Base-by-base conservation (phyloP, 2,329 filamentous ascomycete genomes). In the Aschersonia sp. region DNA sequence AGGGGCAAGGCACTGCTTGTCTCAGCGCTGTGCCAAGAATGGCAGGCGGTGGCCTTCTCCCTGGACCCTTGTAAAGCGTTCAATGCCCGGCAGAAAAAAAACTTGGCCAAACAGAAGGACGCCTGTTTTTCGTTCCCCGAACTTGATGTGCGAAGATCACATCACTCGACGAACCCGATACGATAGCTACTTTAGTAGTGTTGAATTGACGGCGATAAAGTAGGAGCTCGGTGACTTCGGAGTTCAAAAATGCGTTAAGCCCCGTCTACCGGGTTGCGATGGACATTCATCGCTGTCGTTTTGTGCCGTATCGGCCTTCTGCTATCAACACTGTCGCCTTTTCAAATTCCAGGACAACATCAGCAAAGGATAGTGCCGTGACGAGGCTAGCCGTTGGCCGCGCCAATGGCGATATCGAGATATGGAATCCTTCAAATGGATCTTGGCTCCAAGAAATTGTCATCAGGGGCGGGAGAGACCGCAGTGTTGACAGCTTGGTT, bases 241-340 rank as follows among this genome's bases (percentile, higher is more conserved):
- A 20, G 20, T 20, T 20, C 20, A 20, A 20, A 20, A 20, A 20
- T 20, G 20, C 20, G 20, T 20, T 20, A 20, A 20, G 20, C 20
- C 35, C 35, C 35, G n/a, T 4, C 9, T 30, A 38, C 5, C 6
- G 5, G 20, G 32, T 48, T 52, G 53, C 50, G 50, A 96, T 97
- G 91, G 91, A 97, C 68, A 84, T 98, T 62, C 92, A 98, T 72
- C 87, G 92, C 59, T 94, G 89, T 62, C 87, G 92, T 61, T 98
- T 98, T 69, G 85, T 98, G 56, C 85, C 86, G 41, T 97, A 86
- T 67, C 88, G 89, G 54, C 84, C 88, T 5, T 88, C 88, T 51
- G 84, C 89, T 50, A 96, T 98, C 67, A 97, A 95, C 68, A 84
- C 88, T 53, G 78, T 97, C 61, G 88, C 91, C 55, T 97, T 98